Evolutionary conservation across 176 grass and related monocot genomes (phyloP).

Genomic region (Otatea glauca): DNA sequence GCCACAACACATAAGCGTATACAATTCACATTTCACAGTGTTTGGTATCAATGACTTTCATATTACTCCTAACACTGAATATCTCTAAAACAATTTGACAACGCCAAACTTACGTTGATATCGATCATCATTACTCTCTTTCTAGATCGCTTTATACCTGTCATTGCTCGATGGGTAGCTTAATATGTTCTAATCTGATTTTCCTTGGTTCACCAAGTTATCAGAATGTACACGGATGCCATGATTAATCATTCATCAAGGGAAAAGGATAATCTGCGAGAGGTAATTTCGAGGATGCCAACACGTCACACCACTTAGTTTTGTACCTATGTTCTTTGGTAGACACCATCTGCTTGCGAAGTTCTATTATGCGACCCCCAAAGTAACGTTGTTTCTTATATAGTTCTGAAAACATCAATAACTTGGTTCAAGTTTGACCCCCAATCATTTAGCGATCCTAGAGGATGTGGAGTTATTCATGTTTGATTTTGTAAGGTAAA

Average conservation of each 20-base stretch:
- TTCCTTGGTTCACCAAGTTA: neutral
- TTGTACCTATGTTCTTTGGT: neutral
- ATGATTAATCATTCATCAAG: slow-evolving; percentile 27
- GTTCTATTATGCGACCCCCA: slow-evolving; percentile 5
- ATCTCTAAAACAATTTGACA: neutral
- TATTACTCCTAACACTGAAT: neutral
- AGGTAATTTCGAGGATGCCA: neutral
- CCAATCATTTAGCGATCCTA: neutral
- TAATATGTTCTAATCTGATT: slow-evolving; percentile 23
- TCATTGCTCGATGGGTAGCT: slow-evolving; percentile 7
- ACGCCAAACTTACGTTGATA: neutral
- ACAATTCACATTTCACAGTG: neutral
- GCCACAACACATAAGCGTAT: neutral
- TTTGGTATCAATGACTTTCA: neutral
- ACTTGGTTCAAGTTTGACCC: neutral
- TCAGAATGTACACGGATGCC: neutral
- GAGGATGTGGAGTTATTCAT: neutral
- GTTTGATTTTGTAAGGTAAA: neutral
- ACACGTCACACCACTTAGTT: neutral
- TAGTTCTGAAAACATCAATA: slow-evolving; percentile 10
- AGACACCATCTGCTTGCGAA: neutral
- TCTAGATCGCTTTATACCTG: neutral
- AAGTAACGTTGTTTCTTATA: slow-evolving; percentile 14
- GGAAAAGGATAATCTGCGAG: neutral
- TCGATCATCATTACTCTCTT: neutral